Evolutionary conservation across 169 alveolate genomes (phyloP), one percentile per base, ranked within the genome.

Genomic region (Plasmodium falciparum): DNA sequence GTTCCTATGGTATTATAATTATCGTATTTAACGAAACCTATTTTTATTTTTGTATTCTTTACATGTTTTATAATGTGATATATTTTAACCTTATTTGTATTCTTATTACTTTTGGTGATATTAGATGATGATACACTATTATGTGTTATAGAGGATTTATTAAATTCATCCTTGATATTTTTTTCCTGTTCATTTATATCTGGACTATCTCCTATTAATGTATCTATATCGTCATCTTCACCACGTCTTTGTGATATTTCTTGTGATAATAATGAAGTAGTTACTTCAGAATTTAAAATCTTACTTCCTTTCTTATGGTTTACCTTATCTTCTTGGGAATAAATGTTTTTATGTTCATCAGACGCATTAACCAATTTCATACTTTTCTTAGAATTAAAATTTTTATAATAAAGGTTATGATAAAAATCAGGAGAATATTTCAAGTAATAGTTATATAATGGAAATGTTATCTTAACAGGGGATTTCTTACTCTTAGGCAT

Each of bases 371-470:
- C 47, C 47, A 39, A 39, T 5, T 39, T 39, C 47, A 39, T 39
- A 39, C 47, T 39, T 39, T 39, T 39, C 47, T 39, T 39, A 39
- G 47, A 39, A 39, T 39, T 56, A 56, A 22, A 76, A 45, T 56
- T 63, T 3, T 7, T 12, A 52, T 63, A 76, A 50, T 59, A 76
- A 6, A 76, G 72, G 24, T 12, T 49, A 26, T 49, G 15, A 22
- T 59, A 59, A 39, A 63, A 76, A 5, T 65, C 50, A 5, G 89
- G 89, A 33, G 52, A 50, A 33, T 76, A 13, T 13, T 65, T 33
- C 0, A n/a, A 13, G 13, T 65, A 76, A 52, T 63, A 65, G 0
- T 47, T 76, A 17, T 45, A 50, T 8, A 50, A 13, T 22, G 22
- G 22, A 62, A 20, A 3, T 15, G 6, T 4, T 5, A 22, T 22